A percentile compares a stretch with the other conserved stretches of the same genome.
These are phyloP conservation scores for Acmispon strigosus DNA, from an alignment of 306 rosid species.

Conservation along the genomic window DNA sequence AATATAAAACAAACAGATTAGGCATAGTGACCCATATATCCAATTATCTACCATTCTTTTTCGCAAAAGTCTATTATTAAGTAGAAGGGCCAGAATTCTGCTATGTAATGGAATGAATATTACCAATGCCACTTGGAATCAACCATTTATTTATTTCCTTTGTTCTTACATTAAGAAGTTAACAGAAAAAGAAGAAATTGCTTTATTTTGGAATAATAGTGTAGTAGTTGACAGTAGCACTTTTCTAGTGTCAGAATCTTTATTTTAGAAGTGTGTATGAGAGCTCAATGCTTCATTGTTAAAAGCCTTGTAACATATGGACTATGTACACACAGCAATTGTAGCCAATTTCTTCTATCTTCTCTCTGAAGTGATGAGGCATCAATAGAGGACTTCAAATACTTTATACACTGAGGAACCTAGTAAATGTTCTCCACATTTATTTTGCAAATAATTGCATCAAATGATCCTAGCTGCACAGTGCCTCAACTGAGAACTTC, in stretches of 20 bases:
- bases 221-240: constrained; percentile 10
- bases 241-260: neutral
- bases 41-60: no score
- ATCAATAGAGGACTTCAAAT: neutral
- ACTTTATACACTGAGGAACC: constrained; percentile 13
- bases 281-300: constrained; percentile 10
- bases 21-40: no score
- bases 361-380: neutral
- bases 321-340: constrained; percentile 14
- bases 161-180: constrained; percentile 17
- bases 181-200: constrained; percentile 9
- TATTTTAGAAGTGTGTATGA: neutral
- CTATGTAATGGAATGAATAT: neutral
- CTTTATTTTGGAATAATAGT: constrained; percentile 3
- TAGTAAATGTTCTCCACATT: constrained; percentile 14
- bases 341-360: constrained; percentile 35
- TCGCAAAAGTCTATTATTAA: neutral
- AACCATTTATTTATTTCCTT: constrained; percentile 12
- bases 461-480: constrained; percentile 39
- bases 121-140: neutral
- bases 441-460: constrained; percentile 16
- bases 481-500: constrained; percentile 52
- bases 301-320: constrained; percentile 5
- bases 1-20: no score
- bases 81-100: neutral